phyloP scores from a whole-genome alignment of 768 basidiomycete species.

The Dacryopinax primogenitus region DNA sequence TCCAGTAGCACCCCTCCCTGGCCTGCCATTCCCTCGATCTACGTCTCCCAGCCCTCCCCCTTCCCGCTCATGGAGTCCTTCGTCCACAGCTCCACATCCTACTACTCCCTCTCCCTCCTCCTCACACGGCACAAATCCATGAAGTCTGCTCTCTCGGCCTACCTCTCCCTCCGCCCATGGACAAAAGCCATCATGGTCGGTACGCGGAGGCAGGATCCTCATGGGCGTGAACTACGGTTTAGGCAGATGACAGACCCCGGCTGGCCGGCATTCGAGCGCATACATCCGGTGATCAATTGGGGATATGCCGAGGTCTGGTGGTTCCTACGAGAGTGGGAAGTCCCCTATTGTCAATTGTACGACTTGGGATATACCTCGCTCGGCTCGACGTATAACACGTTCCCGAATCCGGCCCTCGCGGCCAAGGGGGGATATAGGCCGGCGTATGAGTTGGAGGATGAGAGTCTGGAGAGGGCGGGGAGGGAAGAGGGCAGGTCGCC shows the following conservation, averaged over 20 bases:
- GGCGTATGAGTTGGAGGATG: conserved; percentile 70
- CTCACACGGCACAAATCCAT: conserved; percentile 23
- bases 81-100: conserved; percentile 46
- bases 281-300: conserved; percentile 97
- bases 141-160: conserved; percentile 15
- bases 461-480: conserved; percentile 47
- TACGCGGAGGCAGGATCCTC: conserved; percentile 79
- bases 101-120: conserved; percentile 69
- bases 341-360: conserved; percentile 83
- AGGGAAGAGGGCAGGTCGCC: conserved; percentile 15
- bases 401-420: conserved; percentile 71
- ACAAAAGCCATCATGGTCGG: conserved; percentile 80
- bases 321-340: conserved; percentile 57
- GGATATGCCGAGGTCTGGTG: conserved; percentile 78
- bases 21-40: conserved; percentile 39
- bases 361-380: conserved; percentile 97
- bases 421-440: conserved; percentile 44
- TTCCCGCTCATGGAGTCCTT: conserved; percentile 76
- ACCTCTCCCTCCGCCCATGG: conserved; percentile 21
- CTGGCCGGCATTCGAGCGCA: conserved; percentile 82
- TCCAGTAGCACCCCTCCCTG: conserved; percentile 20
- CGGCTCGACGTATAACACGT: conserved; percentile 89
- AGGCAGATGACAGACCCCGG: conserved; percentile 70
- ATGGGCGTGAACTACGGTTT: conserved; percentile 66
- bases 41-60: conserved; percentile 82